phyloP scores from a whole-genome alignment of 768 basidiomycete genomes.

The Auriscalpium microsporum region DNA sequence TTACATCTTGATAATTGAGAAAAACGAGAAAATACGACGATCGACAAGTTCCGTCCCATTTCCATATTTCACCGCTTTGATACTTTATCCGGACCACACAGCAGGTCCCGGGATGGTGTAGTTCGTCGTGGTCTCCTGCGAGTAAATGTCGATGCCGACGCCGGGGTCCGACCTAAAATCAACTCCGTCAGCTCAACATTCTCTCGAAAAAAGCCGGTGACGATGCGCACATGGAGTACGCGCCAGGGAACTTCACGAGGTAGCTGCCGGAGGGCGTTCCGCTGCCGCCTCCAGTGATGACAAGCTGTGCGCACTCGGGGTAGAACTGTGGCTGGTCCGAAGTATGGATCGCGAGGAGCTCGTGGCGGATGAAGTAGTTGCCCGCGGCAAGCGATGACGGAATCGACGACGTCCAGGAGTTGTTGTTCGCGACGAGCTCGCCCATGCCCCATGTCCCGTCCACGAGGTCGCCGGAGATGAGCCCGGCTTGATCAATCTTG shows the following conservation, averaged over 20 bases:
- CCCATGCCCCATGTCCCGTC: constrained; percentile 29
- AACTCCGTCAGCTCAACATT: not conserved
- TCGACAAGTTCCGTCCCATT: no score
- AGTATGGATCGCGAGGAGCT: constrained; percentile 28
- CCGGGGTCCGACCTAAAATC: constrained; percentile 21
- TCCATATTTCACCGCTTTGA: not conserved
- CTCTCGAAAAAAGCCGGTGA: not conserved
- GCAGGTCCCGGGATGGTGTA: constrained; percentile 26
- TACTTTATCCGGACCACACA: constrained; percentile 3
- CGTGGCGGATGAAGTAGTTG: constrained; percentile 13
- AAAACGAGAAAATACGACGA: no score
- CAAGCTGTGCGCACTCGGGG: constrained; percentile 26
- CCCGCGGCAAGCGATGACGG: constrained; percentile 11
- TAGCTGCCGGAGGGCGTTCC: constrained; percentile 11
- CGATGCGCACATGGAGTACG: constrained; percentile 7
- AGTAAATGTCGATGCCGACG: constrained; percentile 27
- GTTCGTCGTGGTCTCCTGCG: constrained; percentile 20
- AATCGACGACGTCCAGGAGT: constrained; percentile 21
- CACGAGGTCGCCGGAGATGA: constrained; percentile 24
- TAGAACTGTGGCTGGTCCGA: constrained; percentile 30
- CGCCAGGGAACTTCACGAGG: constrained; percentile 20
- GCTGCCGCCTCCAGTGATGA: constrained; percentile 17
- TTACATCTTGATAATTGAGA: no score
- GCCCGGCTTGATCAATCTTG: constrained; percentile 29
- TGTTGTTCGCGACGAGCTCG: constrained; percentile 26